phyloP scores from a whole-genome alignment of 768 basidiomycete genomes.

The Tylopilus balloui region DNA sequence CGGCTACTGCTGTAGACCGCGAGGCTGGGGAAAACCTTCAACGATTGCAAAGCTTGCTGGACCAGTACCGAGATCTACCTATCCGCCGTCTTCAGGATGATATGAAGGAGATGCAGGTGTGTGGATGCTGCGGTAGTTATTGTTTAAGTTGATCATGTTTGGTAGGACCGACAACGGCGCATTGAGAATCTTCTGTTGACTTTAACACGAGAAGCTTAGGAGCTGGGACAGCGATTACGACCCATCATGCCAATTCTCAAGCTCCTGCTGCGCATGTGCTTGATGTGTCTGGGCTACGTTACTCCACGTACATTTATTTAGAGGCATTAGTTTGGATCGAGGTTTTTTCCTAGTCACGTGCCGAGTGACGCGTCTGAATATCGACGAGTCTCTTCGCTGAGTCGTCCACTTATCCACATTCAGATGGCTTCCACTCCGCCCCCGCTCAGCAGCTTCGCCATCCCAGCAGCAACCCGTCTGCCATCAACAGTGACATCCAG shows the following conservation, averaged over 20 bases:
- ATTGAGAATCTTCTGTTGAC: slow-evolving; percentile 70
- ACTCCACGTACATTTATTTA: not conserved
- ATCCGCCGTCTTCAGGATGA: slow-evolving; percentile 67
- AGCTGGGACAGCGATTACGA: slow-evolving; percentile 20
- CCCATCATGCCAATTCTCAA: not conserved
- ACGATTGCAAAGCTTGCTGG: slow-evolving; percentile 57
- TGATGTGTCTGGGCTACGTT: not conserved
- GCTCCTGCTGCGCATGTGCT: not conserved
- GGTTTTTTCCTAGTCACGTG: slow-evolving; percentile 18
- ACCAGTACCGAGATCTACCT: slow-evolving; percentile 60
- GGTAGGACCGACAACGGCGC: slow-evolving; percentile 67
- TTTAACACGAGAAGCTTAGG: slow-evolving; percentile 64
- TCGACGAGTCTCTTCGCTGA: not conserved
- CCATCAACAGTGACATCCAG: slow-evolving; percentile 54
- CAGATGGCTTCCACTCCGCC: slow-evolving; percentile 46
- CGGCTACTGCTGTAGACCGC: slow-evolving; percentile 23
- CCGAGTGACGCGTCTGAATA: slow-evolving; percentile 9
- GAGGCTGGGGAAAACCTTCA: slow-evolving; percentile 42
- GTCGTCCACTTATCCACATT: not conserved
- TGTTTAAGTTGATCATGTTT: slow-evolving; percentile 1
- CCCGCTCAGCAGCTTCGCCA: slow-evolving; percentile 37
- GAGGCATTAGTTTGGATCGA: not conserved
- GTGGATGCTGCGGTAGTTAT: slow-evolving; percentile 11
- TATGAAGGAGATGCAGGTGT: slow-evolving; percentile 78
- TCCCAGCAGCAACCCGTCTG: slow-evolving; percentile 47